Conservation (phyloP, 177 flowering plant species). For the Tripterygium wilfordii region DNA sequence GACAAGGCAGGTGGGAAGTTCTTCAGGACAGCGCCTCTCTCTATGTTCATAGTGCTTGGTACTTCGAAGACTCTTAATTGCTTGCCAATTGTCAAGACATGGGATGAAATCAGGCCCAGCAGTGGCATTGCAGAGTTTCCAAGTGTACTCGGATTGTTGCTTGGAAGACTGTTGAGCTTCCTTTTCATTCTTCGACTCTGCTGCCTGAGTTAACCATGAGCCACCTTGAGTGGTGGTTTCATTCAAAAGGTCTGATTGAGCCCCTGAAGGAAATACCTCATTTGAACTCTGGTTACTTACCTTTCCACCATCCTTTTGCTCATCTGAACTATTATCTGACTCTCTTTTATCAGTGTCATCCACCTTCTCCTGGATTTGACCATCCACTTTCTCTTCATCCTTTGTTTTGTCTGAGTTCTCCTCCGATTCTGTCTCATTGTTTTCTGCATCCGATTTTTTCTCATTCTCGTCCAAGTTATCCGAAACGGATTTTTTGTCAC, state of each 20-base stretch:
- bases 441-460: slow-evolving; percentile 15
- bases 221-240: slow-evolving; percentile 73
- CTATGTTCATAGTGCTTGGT: slow-evolving; percentile 95
- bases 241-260: slow-evolving; percentile 76
- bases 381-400: slow-evolving; percentile 23
- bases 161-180: slow-evolving; percentile 34
- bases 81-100: slow-evolving; percentile 74
- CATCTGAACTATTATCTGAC: slow-evolving; percentile 30
- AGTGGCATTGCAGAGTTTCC: slow-evolving; percentile 71
- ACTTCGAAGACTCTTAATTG: slow-evolving; percentile 48
- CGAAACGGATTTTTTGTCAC: slow-evolving; percentile 9
- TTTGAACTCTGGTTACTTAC: slow-evolving; percentile 25
- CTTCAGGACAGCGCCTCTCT: slow-evolving; percentile 93
- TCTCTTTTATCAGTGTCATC: slow-evolving; percentile 30
- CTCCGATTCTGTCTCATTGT: slow-evolving; percentile 30
- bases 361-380: slow-evolving; percentile 33
- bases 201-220: slow-evolving; percentile 68
- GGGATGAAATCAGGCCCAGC: slow-evolving; percentile 86
- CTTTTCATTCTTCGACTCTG: slow-evolving; percentile 83
- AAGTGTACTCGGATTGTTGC: slow-evolving; percentile 28
- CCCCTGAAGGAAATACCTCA: slow-evolving; percentile 67
- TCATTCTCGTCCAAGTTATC: slow-evolving; percentile 18
- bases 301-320: slow-evolving; percentile 27
- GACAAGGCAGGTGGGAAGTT: slow-evolving; percentile 87
- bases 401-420: slow-evolving; percentile 25